Evolutionary conservation across 108 stramenopile genomes (phyloP).

Genomic region (Nitzschia sp.): DNA sequence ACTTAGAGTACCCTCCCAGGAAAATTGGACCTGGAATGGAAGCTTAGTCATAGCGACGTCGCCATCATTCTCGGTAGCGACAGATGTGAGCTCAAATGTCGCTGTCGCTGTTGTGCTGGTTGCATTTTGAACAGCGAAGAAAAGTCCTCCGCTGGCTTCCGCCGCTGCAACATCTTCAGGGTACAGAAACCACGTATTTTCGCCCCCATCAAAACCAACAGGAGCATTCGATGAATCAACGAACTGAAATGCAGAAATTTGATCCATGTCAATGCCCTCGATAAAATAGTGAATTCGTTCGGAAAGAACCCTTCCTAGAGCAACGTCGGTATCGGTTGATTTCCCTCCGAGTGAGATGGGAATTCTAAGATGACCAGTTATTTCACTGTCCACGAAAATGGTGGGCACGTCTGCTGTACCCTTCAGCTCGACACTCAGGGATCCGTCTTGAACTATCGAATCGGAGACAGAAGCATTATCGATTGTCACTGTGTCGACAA

Average conservation of each 20-base stretch:
- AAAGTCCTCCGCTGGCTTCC: neutral
- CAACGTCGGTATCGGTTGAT: slow-evolving; percentile 10
- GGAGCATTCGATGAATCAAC: neutral
- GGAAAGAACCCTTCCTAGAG: neutral
- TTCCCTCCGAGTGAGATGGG: neutral
- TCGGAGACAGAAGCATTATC: neutral
- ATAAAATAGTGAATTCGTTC: slow-evolving; percentile 7
- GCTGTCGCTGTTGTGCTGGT: neutral
- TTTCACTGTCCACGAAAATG: neutral
- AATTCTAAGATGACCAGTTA: neutral
- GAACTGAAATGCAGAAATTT: neutral
- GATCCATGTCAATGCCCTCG: neutral
- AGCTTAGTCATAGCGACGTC: neutral
- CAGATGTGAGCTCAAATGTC: neutral
- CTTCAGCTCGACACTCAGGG: neutral
- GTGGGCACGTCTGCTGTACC: slow-evolving; percentile 14
- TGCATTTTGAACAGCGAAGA: neutral
- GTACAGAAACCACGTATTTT: neutral
- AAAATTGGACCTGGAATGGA: neutral
- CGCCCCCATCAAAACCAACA: slow-evolving; percentile 14
- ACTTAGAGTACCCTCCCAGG: neutral
- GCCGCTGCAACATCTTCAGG: neutral
- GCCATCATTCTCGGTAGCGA: slow-evolving; percentile 1
- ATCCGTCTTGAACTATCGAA: neutral
- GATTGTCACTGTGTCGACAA: neutral